These are phyloP conservation scores for Chenopodium suecicum DNA, from an alignment of 148 eudicot genomes.

Conservation along the genomic window DNA sequence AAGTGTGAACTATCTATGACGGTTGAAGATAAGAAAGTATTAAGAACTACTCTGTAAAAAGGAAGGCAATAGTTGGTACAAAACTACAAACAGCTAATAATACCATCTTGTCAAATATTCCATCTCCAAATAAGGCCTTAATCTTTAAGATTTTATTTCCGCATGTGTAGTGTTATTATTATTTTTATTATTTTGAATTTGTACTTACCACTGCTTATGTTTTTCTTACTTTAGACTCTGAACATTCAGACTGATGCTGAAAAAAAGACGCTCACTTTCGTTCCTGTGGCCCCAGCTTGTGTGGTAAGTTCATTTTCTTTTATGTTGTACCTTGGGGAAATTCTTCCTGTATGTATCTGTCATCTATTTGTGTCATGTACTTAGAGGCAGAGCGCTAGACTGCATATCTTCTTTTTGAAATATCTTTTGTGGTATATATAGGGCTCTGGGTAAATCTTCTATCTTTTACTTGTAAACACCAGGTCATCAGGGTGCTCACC, in stretches of 20 bases:
- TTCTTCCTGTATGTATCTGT: neutral
- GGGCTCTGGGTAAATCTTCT: neutral
- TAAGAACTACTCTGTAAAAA: too few species aligned
- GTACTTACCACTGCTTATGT: constrained; percentile 5
- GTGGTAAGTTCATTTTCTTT: constrained; percentile 53
- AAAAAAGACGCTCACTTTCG: constrained; percentile 72
- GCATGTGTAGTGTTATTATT: neutral
- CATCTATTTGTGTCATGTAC: neutral
- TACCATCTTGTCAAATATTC: neutral
- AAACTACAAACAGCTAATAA: neutral
- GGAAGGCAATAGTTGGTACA: neutral
- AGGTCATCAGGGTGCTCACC: constrained; percentile 87
- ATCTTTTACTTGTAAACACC: constrained; percentile 14
- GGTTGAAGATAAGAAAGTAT: too few species aligned
- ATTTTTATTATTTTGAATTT: neutral
- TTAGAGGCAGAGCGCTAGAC: neutral
- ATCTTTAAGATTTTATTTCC: neutral
- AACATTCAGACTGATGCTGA: constrained; percentile 60
- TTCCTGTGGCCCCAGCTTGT: constrained; percentile 96
- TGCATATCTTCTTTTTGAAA: neutral
- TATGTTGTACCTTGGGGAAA: neutral
- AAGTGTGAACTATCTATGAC: too few species aligned
- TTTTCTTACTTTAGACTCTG: constrained; percentile 50
- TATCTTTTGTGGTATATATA: neutral
- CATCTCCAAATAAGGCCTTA: neutral